A percentile compares a stretch with the other conserved stretches of the same genome.
These are phyloP conservation scores for Clonostachys byssicola DNA, from an alignment of 2,329 filamentous ascomycete species.

Conservation along the genomic window DNA sequence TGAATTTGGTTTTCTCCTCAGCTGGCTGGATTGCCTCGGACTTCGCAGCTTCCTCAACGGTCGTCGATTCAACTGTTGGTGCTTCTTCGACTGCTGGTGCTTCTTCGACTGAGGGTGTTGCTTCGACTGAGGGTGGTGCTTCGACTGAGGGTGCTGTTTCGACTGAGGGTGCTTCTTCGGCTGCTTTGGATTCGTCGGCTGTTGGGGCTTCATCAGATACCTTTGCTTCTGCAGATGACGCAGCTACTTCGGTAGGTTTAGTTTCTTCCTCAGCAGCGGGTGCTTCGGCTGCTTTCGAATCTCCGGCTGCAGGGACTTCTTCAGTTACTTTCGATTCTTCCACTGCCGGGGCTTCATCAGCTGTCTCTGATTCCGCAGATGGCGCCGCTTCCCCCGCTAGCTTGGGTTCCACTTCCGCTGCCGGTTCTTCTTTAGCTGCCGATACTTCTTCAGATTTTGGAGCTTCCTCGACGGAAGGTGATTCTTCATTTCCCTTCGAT, in stretches of 20 bases:
- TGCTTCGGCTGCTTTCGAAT: neutral
- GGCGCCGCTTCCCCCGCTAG: neutral
- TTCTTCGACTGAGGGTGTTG: neutral
- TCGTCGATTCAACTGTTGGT: neutral
- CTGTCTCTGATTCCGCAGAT: neutral
- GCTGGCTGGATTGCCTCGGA: neutral
- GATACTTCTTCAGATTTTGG: neutral
- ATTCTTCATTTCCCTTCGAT: neutral
- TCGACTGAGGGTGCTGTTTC: neutral
- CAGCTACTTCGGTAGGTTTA: neutral
- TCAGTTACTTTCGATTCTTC: neutral
- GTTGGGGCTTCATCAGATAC: neutral
- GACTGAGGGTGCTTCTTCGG: neutral
- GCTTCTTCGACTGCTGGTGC: neutral
- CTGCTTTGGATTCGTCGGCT: neutral
- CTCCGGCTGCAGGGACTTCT: neutral
- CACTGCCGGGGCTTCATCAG: neutral
- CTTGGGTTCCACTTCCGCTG: neutral
- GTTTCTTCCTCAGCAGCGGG: neutral
- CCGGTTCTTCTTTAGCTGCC: neutral
- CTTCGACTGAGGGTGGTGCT: neutral
- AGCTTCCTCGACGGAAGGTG: neutral
- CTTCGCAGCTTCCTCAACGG: neutral
- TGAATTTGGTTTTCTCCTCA: neutral
- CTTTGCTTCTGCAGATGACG: neutral